Conservation (phyloP, 2,329 filamentous ascomycete genomes). For the Cadophora sp. region DNA sequence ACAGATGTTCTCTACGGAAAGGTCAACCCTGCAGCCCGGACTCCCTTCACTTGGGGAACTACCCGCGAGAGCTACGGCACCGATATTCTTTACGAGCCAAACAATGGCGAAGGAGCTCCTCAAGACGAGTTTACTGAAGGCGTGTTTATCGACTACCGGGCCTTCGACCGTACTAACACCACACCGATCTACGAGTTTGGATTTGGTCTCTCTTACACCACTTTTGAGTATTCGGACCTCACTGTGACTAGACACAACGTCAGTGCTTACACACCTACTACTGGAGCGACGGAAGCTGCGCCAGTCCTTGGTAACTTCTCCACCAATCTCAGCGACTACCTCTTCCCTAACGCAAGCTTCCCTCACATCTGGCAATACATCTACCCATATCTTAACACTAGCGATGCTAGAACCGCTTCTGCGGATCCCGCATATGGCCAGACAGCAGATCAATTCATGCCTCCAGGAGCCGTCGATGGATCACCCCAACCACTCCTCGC, state of each 20-base stretch:
- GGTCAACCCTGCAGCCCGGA: slow-evolving; percentile 77
- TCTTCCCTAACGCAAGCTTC: slow-evolving; percentile 66
- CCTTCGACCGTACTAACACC: slow-evolving; percentile 69
- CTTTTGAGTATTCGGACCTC: slow-evolving; percentile 76
- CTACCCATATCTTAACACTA: slow-evolving; percentile 63
- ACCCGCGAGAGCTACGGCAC: slow-evolving; percentile 57
- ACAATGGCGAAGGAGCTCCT: slow-evolving; percentile 69
- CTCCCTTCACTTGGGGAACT: slow-evolving; percentile 81
- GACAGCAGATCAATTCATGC: slow-evolving; percentile 47
- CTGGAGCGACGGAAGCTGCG: slow-evolving; percentile 67
- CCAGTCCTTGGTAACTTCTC: slow-evolving; percentile 69
- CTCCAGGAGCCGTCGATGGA: slow-evolving; percentile 52
- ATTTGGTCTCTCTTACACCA: slow-evolving; percentile 81
- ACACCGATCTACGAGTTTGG: slow-evolving; percentile 83
- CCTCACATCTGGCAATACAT: slow-evolving; percentile 57
- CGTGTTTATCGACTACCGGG: slow-evolving; percentile 81
- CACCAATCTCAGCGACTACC: slow-evolving; percentile 68
- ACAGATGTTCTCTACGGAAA: slow-evolving; percentile 84
- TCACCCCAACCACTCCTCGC: slow-evolving; percentile 53
- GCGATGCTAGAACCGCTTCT: slow-evolving; percentile 57
- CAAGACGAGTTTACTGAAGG: slow-evolving; percentile 80
- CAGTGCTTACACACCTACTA: slow-evolving; percentile 54
- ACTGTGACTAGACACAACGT: slow-evolving; percentile 44
- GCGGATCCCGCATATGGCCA: slow-evolving; percentile 43
- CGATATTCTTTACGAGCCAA: slow-evolving; percentile 58